These are phyloP conservation scores for Phytophthora crassamura DNA, from an alignment of 352 stramenopile species.

Conservation along the genomic window DNA sequence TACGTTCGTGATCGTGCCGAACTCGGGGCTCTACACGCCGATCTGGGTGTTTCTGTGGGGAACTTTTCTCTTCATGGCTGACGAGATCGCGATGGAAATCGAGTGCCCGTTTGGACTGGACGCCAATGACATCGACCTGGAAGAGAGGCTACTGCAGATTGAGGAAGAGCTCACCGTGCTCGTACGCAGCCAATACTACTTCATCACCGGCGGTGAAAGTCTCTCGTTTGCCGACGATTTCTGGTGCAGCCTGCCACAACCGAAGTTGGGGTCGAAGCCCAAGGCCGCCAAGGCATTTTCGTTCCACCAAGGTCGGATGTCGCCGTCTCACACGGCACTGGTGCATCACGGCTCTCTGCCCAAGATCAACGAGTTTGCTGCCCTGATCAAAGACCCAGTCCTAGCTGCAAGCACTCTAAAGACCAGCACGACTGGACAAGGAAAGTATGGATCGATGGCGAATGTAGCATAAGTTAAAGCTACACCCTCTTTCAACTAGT, in stretches of 20 bases:
- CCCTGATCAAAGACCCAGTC: conserved; percentile 42
- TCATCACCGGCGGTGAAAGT: conserved; percentile 58
- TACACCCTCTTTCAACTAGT: too few relatives aligned
- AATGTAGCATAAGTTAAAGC: too few relatives aligned
- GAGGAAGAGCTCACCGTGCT: conserved; percentile 80
- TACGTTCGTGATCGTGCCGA: conserved; percentile 77
- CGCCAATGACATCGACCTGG: conserved; percentile 79
- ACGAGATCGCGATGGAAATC: conserved; percentile 81
- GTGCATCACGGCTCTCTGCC: conserved; percentile 55
- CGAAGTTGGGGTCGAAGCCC: conserved; percentile 23
- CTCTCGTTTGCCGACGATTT: conserved; percentile 34
- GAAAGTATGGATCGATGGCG: too few relatives aligned
- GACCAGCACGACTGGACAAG: too few relatives aligned
- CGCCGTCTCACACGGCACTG: conserved; percentile 40
- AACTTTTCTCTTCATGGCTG: conserved; percentile 78
- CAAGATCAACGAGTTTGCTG: conserved; percentile 72
- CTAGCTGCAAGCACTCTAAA: too few relatives aligned
- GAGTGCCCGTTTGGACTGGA: conserved; percentile 78
- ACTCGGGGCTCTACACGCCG: conserved; percentile 69
- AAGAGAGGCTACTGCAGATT: conserved; percentile 67
- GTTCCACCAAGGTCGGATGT: conserved; percentile 69
- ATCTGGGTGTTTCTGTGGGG: conserved; percentile 82
- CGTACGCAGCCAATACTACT: conserved; percentile 79
- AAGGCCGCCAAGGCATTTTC: conserved; percentile 33
- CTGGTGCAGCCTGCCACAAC: conserved; percentile 21